Base-by-base conservation (phyloP, 2,329 filamentous ascomycete genomes). In the Tympanopsis confertula region DNA sequence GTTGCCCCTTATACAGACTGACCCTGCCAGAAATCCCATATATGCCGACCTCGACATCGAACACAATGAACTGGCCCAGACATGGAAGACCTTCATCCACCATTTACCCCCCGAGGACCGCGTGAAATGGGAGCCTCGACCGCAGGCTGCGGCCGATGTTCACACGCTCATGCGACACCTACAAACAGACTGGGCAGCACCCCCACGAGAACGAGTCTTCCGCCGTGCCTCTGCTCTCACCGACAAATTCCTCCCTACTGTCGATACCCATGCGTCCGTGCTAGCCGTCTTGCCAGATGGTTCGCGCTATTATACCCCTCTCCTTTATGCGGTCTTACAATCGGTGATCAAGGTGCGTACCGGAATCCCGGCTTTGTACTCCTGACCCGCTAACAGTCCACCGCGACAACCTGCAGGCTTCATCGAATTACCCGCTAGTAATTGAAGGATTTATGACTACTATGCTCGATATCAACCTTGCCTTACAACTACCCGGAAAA, bases 41-140 rank as follows among this genome's bases (percentile, higher is more conserved):
- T 51, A 55, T 42, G 50, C 49, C 4, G 49, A 47, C 39, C 55
- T 60, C 33, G 57, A 60, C 41, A 46, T 58, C 39, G 57, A 60
- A 49, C 53, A 52, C 36, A 57, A 55, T 42, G 56, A 59, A 45
- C 47, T 60, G 15, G 47, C 47, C 20, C 51, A 52, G 37, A 51
- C 55, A 4, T 59, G 57, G 56, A 56, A 54, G 40, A 40, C 45
- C 10, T 57, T 59, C 35, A 50, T 52, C 32, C 48, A 52, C 17
- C 42, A 48, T 35, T 44, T 59, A 15, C 45, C 47, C 12, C 10
- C 12, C 10, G 10, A 33, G 7, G 30, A 12, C 36, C 30, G 17
- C 10, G 15, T 17, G 10, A 15, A 18, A 10, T 33, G 10, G 10
- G 7, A 10, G 10, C 12, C 12, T 7, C 30, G 15, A 10, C 30